A percentile compares a stretch with the other conserved stretches of the same genome.
Conservation (phyloP, 164 flowering plant genomes). For the Magnolia sinica region DNA sequence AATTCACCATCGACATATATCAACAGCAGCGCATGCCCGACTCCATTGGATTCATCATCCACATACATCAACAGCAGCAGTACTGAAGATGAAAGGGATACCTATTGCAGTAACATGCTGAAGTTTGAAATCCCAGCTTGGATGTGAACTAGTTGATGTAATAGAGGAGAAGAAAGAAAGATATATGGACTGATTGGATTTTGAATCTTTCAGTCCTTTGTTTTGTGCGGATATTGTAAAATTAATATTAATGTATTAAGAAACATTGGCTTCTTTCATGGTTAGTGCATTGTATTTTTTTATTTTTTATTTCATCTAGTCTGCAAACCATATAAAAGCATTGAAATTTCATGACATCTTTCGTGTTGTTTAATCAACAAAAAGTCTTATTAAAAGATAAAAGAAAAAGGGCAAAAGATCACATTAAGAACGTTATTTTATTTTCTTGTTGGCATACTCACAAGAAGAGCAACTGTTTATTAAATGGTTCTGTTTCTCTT, state of each 20-base stretch:
- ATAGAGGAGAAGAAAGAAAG: background rate
- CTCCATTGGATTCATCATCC: conserved; percentile 56
- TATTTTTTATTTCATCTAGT: background rate
- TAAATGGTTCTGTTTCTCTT: conserved; percentile 7
- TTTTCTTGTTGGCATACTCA: background rate
- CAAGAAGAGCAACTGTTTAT: conserved; percentile 5
- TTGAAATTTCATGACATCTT: background rate
- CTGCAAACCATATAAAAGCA: background rate
- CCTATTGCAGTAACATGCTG: conserved; percentile 50
- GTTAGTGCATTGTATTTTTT: background rate
- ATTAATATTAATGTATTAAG: background rate
- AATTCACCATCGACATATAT: conserved; percentile 42
- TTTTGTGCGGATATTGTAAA: conserved; percentile 9
- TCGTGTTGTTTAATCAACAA: no score
- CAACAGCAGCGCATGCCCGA: conserved; percentile 37
- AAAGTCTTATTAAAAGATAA: background rate
- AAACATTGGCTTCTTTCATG: background rate
- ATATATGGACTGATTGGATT: background rate
- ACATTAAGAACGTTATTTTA: background rate
- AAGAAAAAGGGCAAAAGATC: background rate
- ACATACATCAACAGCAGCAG: conserved; percentile 24
- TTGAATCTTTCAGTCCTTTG: background rate
- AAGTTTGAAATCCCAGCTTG: conserved; percentile 42
- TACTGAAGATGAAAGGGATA: conserved; percentile 58
- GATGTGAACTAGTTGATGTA: conserved; percentile 50